Evolutionary conservation across 2,329 filamentous ascomycete species (phyloP).

Genomic region (Chaetomiaceae sp.): DNA sequence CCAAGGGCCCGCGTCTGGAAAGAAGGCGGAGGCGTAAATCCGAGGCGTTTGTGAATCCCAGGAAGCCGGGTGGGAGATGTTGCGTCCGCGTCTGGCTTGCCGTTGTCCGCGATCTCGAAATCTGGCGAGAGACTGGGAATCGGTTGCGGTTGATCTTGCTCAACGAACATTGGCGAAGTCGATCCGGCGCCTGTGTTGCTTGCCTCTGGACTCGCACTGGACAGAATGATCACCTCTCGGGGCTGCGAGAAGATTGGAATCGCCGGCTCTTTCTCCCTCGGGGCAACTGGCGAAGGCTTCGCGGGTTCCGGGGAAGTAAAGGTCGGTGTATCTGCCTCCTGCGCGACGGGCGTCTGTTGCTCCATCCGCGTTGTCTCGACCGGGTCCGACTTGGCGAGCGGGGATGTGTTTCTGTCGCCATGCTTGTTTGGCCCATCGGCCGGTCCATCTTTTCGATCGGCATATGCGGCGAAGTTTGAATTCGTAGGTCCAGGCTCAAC

Average conservation of each 20-base stretch:
- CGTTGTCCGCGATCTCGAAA: background rate
- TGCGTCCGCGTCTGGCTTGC: background rate
- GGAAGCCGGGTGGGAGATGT: background rate
- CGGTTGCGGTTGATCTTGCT: background rate
- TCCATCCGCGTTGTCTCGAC: no score
- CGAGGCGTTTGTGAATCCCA: background rate
- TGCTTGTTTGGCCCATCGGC: no score
- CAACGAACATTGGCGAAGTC: slow-evolving; percentile 9
- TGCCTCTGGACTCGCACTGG: background rate
- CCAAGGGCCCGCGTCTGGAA: background rate
- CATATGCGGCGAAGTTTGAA: background rate
- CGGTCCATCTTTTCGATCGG: background rate
- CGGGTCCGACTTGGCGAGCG: background rate
- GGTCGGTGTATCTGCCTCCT: background rate
- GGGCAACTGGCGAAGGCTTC: background rate
- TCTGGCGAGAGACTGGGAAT: background rate
- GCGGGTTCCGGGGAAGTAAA: background rate
- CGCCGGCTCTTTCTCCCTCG: background rate
- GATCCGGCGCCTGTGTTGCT: background rate
- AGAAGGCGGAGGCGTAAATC: background rate
- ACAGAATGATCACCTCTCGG: background rate
- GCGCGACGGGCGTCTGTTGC: background rate
- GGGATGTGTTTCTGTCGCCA: background rate
- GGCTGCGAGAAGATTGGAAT: background rate
- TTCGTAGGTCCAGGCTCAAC: no score